These are phyloP conservation scores for Torrubiellomyces zombiae DNA, from an alignment of 2,329 filamentous ascomycete species.

Conservation along the genomic window DNA sequence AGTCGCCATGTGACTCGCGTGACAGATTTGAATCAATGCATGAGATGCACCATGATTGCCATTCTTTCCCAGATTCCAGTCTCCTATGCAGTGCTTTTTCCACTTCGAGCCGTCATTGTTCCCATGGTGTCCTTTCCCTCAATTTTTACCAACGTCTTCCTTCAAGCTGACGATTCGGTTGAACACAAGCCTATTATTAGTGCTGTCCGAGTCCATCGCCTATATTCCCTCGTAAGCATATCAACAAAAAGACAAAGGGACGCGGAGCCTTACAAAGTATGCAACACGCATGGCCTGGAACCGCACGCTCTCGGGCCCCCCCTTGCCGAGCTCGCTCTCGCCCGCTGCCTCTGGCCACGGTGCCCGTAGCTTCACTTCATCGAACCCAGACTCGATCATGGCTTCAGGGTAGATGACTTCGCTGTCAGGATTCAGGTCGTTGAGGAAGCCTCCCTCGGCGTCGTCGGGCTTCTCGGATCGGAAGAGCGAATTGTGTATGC, in stretches of 20 bases:
- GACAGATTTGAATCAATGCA: too few species aligned
- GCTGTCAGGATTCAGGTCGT: constrained; percentile 70
- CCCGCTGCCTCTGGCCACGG: constrained; percentile 72
- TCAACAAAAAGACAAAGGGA: neutral
- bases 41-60: too few species aligned
- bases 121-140: too few species aligned
- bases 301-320: constrained; percentile 57
- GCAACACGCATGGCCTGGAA: constrained; percentile 87
- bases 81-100: too few species aligned
- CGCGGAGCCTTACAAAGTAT: constrained; percentile 55
- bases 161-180: constrained; percentile 88
- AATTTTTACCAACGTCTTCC: constrained; percentile 64
- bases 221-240: constrained; percentile 5
- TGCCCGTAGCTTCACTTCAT: constrained; percentile 54
- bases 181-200: constrained; percentile 63
- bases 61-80: too few species aligned
- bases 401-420: constrained; percentile 66
- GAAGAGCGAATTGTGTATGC: constrained; percentile 71
- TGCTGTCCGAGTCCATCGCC: constrained; percentile 65
- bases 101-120: too few species aligned
- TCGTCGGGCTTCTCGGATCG: constrained; percentile 69
- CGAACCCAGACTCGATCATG: constrained; percentile 67
- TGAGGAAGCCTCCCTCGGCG: constrained; percentile 63
- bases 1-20: too few species aligned
- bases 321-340: constrained; percentile 43